A percentile compares a stretch with the other conserved stretches of the same genome.
Evolutionary conservation across 768 basidiomycete species (phyloP).

Genomic region (Termitomyces sp.): DNA sequence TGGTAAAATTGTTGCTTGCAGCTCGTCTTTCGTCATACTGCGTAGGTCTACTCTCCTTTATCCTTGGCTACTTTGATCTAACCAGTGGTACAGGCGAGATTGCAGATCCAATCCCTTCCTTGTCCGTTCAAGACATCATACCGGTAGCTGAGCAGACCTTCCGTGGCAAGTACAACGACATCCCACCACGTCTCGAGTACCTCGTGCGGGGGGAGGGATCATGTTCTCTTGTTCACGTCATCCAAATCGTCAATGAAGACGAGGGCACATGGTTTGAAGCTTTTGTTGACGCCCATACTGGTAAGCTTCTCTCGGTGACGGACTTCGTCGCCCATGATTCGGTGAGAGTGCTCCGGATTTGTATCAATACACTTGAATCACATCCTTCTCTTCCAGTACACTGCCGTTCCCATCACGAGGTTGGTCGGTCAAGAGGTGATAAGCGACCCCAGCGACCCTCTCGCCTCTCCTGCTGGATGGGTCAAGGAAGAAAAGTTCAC

Average conservation of each 20-base stretch:
- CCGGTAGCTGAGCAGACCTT: slow-evolving; percentile 25
- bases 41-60: slow-evolving; percentile 26
- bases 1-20: slow-evolving; percentile 25
- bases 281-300: slow-evolving; percentile 48
- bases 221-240: slow-evolving; percentile 31
- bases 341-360: slow-evolving; percentile 16
- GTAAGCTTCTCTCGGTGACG: slow-evolving; percentile 40
- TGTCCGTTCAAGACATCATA: slow-evolving; percentile 29
- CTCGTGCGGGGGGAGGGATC: slow-evolving; percentile 30
- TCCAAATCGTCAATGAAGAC: slow-evolving; percentile 25
- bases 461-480: slow-evolving; percentile 50
- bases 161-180: slow-evolving; percentile 32
- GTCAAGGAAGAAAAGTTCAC: slow-evolving; percentile 8
- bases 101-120: slow-evolving; percentile 26
- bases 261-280: slow-evolving; percentile 50
- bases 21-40: slow-evolving; percentile 26
- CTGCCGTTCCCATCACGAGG: slow-evolving; percentile 43
- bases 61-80: neutral
- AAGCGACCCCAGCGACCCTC: slow-evolving; percentile 44
- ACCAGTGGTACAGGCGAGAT: slow-evolving; percentile 14
- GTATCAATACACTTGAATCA: neutral
- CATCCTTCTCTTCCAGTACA: slow-evolving; percentile 25
- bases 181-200: slow-evolving; percentile 34
- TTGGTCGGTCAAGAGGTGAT: slow-evolving; percentile 44
- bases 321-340: slow-evolving; percentile 47